Percentiles rank a stretch among this genome's conserved stretches.
Evolutionary conservation across 345 rosid species (phyloP).

Genomic region (Eutrema heterophyllum): DNA sequence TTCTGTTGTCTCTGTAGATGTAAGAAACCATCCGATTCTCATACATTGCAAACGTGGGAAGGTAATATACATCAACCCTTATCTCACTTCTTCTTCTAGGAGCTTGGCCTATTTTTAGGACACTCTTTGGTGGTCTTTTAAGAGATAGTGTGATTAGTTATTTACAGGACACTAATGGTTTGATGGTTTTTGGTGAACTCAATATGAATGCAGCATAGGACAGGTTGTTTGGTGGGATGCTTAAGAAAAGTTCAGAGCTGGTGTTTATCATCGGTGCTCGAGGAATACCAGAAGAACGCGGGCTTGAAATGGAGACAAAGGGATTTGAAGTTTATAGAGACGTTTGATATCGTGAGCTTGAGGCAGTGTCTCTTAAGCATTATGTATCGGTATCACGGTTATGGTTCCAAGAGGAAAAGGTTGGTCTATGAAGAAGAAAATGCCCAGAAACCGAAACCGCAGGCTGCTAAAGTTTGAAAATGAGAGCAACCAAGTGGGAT

Average conservation of each 20-base stretch:
- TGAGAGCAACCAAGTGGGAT: not conserved
- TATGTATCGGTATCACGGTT: slow-evolving; percentile 73
- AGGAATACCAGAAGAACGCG: slow-evolving; percentile 68
- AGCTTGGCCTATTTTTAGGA: not conserved
- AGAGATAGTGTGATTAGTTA: not conserved
- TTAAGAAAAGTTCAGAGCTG: slow-evolving; percentile 74
- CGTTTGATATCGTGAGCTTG: slow-evolving; percentile 43
- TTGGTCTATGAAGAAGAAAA: slow-evolving; percentile 50
- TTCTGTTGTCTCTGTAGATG: slow-evolving; percentile 45
- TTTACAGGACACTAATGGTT: not conserved
- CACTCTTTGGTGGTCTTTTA: not conserved
- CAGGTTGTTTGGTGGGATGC: slow-evolving; percentile 86
- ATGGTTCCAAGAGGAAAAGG: slow-evolving; percentile 59
- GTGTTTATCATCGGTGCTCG: slow-evolving; percentile 63
- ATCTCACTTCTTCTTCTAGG: not conserved
- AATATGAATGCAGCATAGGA: slow-evolving; percentile 63
- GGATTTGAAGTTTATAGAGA: slow-evolving; percentile 62
- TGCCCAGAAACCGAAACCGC: slow-evolving; percentile 38
- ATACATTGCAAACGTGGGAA: slow-evolving; percentile 93
- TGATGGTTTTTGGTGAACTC: not conserved
- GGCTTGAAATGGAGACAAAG: slow-evolving; percentile 53
- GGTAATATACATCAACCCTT: slow-evolving; percentile 33
- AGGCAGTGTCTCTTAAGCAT: slow-evolving; percentile 64
- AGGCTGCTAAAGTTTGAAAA: slow-evolving; percentile 23
- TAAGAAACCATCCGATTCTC: slow-evolving; percentile 81